Evolutionary conservation across 1,139 yeast species (phyloP).

Genomic region (Blastobotrys apis): DNA sequence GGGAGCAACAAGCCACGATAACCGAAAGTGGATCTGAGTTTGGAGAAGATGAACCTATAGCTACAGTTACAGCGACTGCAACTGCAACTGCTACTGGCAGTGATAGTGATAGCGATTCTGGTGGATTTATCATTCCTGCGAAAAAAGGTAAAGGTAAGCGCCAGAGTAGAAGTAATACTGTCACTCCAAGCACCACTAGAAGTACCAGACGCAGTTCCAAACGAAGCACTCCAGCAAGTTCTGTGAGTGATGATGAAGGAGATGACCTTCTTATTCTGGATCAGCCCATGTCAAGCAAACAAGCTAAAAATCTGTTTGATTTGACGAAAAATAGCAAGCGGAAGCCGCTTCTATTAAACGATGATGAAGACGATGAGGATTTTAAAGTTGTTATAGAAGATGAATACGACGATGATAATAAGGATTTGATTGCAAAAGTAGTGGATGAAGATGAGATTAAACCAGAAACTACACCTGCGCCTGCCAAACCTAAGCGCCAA

Average conservation of each 20-base stretch:
- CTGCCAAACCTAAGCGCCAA: neutral
- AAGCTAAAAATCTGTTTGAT: neutral
- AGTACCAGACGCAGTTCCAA: neutral
- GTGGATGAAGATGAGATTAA: constrained; percentile 3
- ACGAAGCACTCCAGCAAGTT: constrained; percentile 6
- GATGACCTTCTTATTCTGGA: constrained; percentile 4
- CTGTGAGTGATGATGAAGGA: constrained; percentile 6
- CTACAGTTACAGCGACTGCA: no score
- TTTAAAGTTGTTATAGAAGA: neutral
- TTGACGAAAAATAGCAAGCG: neutral
- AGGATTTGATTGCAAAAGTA: neutral
- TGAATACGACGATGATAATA: constrained; percentile 1
- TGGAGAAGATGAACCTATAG: no score
- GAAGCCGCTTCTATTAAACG: neutral
- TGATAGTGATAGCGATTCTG: constrained; percentile 5
- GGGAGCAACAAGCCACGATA: no score
- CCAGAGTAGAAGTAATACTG: constrained; percentile 1
- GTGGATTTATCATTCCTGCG: constrained; percentile 7
- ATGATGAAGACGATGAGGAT: neutral
- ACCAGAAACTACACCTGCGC: neutral
- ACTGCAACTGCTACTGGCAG: no score
- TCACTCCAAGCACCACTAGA: constrained; percentile 2
- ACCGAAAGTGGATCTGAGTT: no score
- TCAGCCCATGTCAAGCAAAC: constrained; percentile 10
- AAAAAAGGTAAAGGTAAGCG: neutral